Conservation (phyloP, 371 early-diverging fungal species). For the Mucor sp. region DNA sequence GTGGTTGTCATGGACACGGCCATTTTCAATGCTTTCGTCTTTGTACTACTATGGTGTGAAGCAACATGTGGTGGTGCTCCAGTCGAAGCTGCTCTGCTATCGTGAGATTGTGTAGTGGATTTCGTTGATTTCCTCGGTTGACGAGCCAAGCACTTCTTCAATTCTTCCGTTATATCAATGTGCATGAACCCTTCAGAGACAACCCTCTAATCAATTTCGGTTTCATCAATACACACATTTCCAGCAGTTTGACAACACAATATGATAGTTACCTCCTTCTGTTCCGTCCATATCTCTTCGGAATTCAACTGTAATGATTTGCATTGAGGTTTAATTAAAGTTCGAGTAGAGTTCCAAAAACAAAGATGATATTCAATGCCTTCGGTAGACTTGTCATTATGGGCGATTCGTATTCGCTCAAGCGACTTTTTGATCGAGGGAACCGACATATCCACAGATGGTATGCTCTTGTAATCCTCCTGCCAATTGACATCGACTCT, state of each 20-base stretch:
- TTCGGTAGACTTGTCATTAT: neutral
- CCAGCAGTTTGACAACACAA: neutral
- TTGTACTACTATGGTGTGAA: neutral
- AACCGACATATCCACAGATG: constrained; percentile 9
- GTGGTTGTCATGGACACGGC: neutral
- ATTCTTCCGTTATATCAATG: constrained; percentile 16
- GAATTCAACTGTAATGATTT: constrained; percentile 9
- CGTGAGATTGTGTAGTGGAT: neutral
- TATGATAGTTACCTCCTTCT: constrained; percentile 4
- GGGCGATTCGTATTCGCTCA: constrained; percentile 4
- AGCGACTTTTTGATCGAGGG: constrained; percentile 15
- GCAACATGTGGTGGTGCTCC: neutral
- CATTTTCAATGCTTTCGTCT: neutral
- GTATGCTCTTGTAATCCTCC: neutral
- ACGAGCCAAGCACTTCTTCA: neutral
- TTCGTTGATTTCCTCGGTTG: neutral
- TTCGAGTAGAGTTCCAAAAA: constrained; percentile 28
- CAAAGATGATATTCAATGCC: constrained; percentile 20
- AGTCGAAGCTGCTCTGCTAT: neutral
- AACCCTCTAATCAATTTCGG: neutral
- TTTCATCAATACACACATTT: neutral
- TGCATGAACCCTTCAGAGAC: constrained; percentile 29
- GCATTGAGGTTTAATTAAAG: constrained; percentile 24
- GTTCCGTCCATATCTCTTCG: constrained; percentile 14
- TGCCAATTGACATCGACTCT: constrained; percentile 19